Base-by-base conservation (phyloP, 495 filamentous ascomycete species). In the Oidiodendron maius region DNA sequence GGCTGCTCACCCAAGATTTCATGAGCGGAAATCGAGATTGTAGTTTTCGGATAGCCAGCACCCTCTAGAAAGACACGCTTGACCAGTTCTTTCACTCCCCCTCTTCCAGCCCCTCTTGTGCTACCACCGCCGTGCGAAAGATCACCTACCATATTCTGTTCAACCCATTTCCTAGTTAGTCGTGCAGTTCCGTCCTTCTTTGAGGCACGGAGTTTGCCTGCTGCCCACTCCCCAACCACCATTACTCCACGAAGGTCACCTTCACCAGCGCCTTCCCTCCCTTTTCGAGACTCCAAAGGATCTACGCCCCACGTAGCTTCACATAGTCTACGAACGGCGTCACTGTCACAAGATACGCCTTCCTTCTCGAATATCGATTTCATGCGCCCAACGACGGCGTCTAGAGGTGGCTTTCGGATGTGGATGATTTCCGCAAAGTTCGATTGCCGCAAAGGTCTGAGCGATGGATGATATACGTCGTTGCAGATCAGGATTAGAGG, bases 401-500 rank as follows among this genome's bases (percentile, higher is more conserved):
- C 89, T 9, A 96, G 64, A 4, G 89, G 82, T 0, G 93, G 89
- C 50, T 90, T 91, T 39, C 91, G 84, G 37, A 95, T 82, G 64
- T 93, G 86, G n/a, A 98, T 84, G 25, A 95, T 79, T 63, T 98
- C 93, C 2, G 91, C 93, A 26, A 86, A 67, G 15, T 75, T 80
- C 0, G 88, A 87, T 45, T 87, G 82, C 22, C 93, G 79, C 15
- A 98, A 75, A 16, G 86, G 88, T 10, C 87, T 79, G 21, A 98
- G 75, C 46, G 89, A 87, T 18, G 93, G 78, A 57, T 94, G 88
- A 62, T 98, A 98, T n/a, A 96, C 77, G 65, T 98, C 93, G 51
- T 98, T 98, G 74, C 93, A 98, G 49, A 98, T 89, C 22, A 96
- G 66, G 49, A 98, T 89, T 26, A 98, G 71, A 0, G 93, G 93